Conservation (phyloP, 495 filamentous ascomycete species). For the Poronia punctata region DNA sequence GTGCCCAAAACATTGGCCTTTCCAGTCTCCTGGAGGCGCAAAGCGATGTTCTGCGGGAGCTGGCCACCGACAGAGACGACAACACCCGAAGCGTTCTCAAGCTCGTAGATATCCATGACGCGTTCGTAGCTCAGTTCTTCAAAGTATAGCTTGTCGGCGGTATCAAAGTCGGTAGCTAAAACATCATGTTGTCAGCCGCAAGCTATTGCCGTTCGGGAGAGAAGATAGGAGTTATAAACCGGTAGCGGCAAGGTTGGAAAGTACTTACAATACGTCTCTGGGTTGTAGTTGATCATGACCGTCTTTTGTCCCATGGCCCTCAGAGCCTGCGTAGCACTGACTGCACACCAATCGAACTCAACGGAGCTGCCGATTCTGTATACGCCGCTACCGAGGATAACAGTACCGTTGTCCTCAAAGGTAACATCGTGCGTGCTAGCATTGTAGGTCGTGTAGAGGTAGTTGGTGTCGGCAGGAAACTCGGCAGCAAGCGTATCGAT, state of each 20-base stretch:
- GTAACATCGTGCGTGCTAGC: slow-evolving; percentile 90
- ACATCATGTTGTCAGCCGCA: too few relatives aligned
- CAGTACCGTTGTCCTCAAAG: slow-evolving; percentile 86
- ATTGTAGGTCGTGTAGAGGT: slow-evolving; percentile 98
- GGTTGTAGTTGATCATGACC: slow-evolving; percentile 77
- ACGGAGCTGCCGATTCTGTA: slow-evolving; percentile 97
- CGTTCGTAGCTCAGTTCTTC: slow-evolving; percentile 96
- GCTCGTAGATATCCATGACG: slow-evolving; percentile 97
- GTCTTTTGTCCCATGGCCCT: slow-evolving; percentile 92
- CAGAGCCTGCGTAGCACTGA: slow-evolving; percentile 83
- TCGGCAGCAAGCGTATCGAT: slow-evolving; percentile 96
- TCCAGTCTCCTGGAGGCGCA: slow-evolving; percentile 86
- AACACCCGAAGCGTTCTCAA: slow-evolving; percentile 79
- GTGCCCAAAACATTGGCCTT: slow-evolving; percentile 87
- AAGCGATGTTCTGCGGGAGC: slow-evolving; percentile 93
- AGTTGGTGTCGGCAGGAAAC: slow-evolving; percentile 96
- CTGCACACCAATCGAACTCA: slow-evolving; percentile 98
- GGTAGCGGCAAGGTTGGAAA: too few relatives aligned
- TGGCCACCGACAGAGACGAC: slow-evolving; percentile 95
- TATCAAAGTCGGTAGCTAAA: slow-evolving; percentile 96
- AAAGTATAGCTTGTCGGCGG: slow-evolving; percentile 92
- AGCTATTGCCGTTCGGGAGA: too few relatives aligned
- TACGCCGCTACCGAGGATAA: slow-evolving; percentile 88
- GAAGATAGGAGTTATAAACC: slow-evolving; percentile 5
- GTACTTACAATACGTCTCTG: slow-evolving; percentile 12